These are phyloP conservation scores for Bretschneidera sinensis DNA, from an alignment of 345 rosid species.

Conservation along the genomic window DNA sequence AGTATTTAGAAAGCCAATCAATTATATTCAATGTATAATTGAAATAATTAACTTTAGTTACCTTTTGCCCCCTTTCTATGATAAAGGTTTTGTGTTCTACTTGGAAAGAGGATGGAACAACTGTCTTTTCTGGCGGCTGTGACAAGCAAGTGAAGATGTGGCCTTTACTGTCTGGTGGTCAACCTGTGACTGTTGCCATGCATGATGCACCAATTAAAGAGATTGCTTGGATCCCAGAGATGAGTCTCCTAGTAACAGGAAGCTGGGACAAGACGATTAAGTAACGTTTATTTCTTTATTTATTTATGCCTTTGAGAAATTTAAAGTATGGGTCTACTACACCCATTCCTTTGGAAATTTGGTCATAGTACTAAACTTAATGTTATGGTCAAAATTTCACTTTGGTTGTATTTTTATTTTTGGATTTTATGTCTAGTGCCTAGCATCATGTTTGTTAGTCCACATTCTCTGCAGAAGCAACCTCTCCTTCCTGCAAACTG, in stretches of 20 bases:
- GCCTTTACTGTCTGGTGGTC: conserved; percentile 85
- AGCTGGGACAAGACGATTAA: conserved; percentile 96
- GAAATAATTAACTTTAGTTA: not conserved
- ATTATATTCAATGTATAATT: not conserved
- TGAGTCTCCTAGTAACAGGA: conserved; percentile 79
- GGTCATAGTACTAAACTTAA: too few relatives aligned
- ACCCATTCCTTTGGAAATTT: too few relatives aligned
- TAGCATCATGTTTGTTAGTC: conserved; percentile 8
- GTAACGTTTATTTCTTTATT: conserved; percentile 28
- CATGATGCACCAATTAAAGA: conserved; percentile 85
- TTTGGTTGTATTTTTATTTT: too few relatives aligned
- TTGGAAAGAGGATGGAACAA: conserved; percentile 98
- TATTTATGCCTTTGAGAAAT: not conserved
- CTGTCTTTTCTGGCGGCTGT: conserved; percentile 92
- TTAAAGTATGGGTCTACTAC: too few relatives aligned
- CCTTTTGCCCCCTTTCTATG: conserved; percentile 5
- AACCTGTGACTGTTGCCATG: conserved; percentile 83
- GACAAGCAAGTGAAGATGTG: conserved; percentile 99
- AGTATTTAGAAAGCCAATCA: not conserved
- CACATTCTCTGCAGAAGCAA: not conserved
- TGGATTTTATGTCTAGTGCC: not conserved
- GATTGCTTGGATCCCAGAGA: conserved; percentile 90
- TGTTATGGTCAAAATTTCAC: too few relatives aligned
- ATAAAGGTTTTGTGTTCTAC: conserved; percentile 78
- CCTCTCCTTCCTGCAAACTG: conserved; percentile 1